phyloP scores from a whole-genome alignment of 2,329 filamentous ascomycete species.

The Paecilomyces variotii region DNA sequence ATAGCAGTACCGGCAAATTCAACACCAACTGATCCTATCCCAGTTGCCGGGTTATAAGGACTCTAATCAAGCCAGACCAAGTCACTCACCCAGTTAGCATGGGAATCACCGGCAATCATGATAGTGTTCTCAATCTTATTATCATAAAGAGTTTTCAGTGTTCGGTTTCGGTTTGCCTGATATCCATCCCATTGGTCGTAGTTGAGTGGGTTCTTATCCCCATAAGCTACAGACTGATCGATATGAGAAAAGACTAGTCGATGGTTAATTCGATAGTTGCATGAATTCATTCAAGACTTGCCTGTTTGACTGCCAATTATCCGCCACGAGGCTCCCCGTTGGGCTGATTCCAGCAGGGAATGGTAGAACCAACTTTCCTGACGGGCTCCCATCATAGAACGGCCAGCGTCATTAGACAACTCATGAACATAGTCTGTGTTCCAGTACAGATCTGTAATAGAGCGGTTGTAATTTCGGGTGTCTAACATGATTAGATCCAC shows the following conservation, averaged over 20 bases:
- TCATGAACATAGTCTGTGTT: constrained; percentile 55
- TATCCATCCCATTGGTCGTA: constrained; percentile 61
- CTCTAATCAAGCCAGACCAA: constrained; percentile 49
- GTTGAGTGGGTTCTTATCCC: constrained; percentile 35
- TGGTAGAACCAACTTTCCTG: constrained; percentile 71
- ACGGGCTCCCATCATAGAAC: constrained; percentile 61
- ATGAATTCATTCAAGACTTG: constrained; percentile 9
- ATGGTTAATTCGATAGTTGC: background rate
- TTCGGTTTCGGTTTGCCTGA: constrained; percentile 61
- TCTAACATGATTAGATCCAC: constrained; percentile 63
- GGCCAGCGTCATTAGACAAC: constrained; percentile 59
- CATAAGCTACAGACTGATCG: constrained; percentile 12
- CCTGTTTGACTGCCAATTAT: constrained; percentile 61
- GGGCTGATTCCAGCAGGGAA: constrained; percentile 48
- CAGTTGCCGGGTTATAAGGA: constrained; percentile 48
- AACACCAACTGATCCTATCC: constrained; percentile 50
- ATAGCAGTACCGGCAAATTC: constrained; percentile 63
- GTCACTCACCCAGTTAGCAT: constrained; percentile 57
- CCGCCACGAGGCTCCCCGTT: constrained; percentile 62
- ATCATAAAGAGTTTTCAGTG: constrained; percentile 56
- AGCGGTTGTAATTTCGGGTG: constrained; percentile 60
- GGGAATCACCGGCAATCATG: constrained; percentile 63
- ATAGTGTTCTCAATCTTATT: constrained; percentile 66
- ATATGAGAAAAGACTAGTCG: constrained; percentile 16
- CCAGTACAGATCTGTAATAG: constrained; percentile 52